phyloP scores from a whole-genome alignment of 345 rosid genomes.

The Clarkia xantiana region DNA sequence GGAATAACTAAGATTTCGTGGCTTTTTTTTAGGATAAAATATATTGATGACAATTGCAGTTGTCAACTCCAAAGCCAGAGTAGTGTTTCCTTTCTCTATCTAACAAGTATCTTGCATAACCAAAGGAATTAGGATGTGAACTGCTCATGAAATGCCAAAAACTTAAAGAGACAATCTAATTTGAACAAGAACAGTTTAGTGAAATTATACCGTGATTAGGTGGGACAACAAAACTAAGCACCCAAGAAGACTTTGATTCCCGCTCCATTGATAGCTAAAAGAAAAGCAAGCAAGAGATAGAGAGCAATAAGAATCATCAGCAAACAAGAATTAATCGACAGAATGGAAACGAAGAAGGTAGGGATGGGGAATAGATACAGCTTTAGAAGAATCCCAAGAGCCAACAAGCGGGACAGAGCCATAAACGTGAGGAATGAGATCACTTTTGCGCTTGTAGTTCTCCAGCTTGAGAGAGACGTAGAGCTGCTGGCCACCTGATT shows the following conservation, averaged over 20 bases:
- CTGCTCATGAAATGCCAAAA: no score
- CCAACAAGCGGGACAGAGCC: constrained; percentile 90
- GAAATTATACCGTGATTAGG: constrained; percentile 64
- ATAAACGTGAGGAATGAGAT: constrained; percentile 81
- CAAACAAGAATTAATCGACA: neutral
- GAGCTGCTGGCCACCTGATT: constrained; percentile 64
- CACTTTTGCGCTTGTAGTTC: constrained; percentile 60
- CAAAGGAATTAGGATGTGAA: no score
- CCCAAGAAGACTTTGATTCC: constrained; percentile 88
- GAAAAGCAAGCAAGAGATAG: neutral
- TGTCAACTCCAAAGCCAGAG: no score
- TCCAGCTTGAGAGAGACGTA: constrained; percentile 86
- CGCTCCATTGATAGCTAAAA: constrained; percentile 73
- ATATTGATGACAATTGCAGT: no score
- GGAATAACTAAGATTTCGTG: no score
- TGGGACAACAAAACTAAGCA: constrained; percentile 86
- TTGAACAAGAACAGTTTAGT: neutral
- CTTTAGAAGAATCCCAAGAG: constrained; percentile 90
- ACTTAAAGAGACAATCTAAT: no score
- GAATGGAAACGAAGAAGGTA: neutral
- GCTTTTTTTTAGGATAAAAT: no score
- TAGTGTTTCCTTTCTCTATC: no score
- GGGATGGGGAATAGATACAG: constrained; percentile 23
- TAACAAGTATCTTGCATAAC: no score
- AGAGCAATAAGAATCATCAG: constrained; percentile 1